Evolutionary conservation across 441 rosid species (phyloP).

Genomic region (Aquilaria agallochum): DNA sequence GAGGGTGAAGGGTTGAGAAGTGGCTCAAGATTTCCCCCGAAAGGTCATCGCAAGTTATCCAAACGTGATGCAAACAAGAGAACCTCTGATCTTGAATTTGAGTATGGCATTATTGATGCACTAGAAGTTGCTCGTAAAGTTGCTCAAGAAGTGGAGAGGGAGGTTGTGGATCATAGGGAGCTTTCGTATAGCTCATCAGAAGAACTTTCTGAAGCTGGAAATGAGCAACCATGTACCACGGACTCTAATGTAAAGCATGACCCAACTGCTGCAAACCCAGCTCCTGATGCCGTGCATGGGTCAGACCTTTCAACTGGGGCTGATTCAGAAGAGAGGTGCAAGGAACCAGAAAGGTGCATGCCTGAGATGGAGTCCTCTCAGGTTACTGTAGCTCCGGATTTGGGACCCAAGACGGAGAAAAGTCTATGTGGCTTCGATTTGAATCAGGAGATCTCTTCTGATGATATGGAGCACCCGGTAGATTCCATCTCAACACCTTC

Average conservation of each 20-base stretch:
- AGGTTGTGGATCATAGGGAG: constrained; percentile 61
- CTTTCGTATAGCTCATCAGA: constrained; percentile 64
- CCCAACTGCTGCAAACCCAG: constrained; percentile 20
- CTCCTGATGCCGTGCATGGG: constrained; percentile 38
- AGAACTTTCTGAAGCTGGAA: constrained; percentile 43
- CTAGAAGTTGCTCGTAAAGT: constrained; percentile 89
- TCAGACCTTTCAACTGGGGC: constrained; percentile 41
- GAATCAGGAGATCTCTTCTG: constrained; percentile 76
- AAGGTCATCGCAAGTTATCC: constrained; percentile 7
- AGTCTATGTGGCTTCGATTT: constrained; percentile 72
- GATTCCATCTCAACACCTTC: constrained; percentile 46
- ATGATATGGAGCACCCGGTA: constrained; percentile 58
- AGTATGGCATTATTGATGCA: constrained; percentile 84
- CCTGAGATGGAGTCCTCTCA: constrained; percentile 58
- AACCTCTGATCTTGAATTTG: constrained; percentile 52
- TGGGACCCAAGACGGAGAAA: constrained; percentile 45
- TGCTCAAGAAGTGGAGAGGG: constrained; percentile 94
- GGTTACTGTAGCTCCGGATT: constrained; percentile 57
- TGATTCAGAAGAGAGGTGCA: constrained; percentile 31
- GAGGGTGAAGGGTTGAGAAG: constrained; percentile 36
- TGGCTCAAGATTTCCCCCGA: constrained; percentile 20
- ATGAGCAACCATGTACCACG: constrained; percentile 40
- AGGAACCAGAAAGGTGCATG: constrained; percentile 34
- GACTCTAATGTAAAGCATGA: constrained; percentile 41
- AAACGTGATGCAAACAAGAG: constrained; percentile 35